Conservation (phyloP, 148 eudicot genomes). For the Euryodendron excelsum region DNA sequence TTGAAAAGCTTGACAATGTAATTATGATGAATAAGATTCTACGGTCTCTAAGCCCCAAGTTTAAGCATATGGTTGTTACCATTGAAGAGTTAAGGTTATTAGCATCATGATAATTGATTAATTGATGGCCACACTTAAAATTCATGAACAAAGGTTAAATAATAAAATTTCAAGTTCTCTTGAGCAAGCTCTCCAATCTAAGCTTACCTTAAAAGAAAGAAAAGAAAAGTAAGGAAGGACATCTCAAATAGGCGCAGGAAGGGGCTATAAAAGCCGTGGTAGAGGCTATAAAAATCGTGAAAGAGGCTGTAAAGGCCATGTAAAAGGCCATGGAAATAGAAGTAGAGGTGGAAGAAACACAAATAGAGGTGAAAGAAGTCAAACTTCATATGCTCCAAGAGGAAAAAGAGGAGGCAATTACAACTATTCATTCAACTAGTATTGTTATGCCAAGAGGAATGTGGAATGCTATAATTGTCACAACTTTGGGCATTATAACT, state of each 20-base stretch:
- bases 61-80: no score
- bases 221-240: not conserved
- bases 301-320: not conserved
- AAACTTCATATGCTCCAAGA: not conserved
- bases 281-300: not conserved
- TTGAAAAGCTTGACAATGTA: no score
- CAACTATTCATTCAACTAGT: no score
- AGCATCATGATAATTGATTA: no score
- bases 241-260: not conserved
- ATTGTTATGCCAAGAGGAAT: not conserved
- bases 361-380: not conserved
- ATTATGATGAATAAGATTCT: no score
- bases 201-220: not conserved
- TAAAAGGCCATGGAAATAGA: not conserved
- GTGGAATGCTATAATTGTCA: not conserved
- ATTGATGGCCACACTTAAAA: no score
- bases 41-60: no score
- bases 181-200: no score
- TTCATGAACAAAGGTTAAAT: no score
- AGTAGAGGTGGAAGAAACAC: not conserved
- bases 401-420: not conserved
- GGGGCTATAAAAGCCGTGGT: not conserved
- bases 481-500: not conserved
- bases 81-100: no score
- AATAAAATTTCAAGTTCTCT: no score